A percentile compares a stretch with the other conserved stretches of the same genome.
Evolutionary conservation across 2,329 filamentous ascomycete species (phyloP).

Genomic region (Ascochyta pisi): DNA sequence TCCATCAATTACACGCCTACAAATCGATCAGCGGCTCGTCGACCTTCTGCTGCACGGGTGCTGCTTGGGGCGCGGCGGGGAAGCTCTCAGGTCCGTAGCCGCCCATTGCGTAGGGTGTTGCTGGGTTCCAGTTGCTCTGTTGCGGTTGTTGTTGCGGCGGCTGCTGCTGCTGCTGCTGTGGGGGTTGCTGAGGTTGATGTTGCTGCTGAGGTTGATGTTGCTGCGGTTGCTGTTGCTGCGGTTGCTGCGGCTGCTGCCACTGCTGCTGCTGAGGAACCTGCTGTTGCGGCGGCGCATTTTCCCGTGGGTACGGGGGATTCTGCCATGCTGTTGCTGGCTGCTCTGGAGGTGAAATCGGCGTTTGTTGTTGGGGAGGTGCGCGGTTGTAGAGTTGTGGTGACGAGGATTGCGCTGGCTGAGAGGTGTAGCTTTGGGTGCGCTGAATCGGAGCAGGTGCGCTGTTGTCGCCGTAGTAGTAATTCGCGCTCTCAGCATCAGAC

Average conservation of each 20-base stretch:
- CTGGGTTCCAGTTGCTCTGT: slow-evolving; percentile 44
- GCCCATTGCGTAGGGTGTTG: slow-evolving; percentile 48
- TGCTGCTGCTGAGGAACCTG: slow-evolving; percentile 21
- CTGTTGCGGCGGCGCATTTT: slow-evolving; percentile 34
- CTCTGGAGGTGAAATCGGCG: slow-evolving; percentile 41
- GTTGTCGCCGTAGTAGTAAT: slow-evolving; percentile 45
- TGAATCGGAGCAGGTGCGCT: slow-evolving; percentile 35
- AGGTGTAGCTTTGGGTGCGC: slow-evolving; percentile 39
- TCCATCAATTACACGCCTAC: slow-evolving; percentile 44
- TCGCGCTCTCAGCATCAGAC: slow-evolving; percentile 43
- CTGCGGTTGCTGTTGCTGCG: slow-evolving; percentile 27
- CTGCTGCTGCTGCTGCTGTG: slow-evolving; percentile 29
- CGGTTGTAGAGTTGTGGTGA: slow-evolving; percentile 45
- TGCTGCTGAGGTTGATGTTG: slow-evolving; percentile 29
- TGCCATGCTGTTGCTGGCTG: slow-evolving; percentile 40
- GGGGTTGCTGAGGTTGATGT: slow-evolving; percentile 22
- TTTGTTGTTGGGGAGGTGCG: slow-evolving; percentile 31
- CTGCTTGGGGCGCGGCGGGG: slow-evolving; percentile 65
- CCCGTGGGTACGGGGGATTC: slow-evolving; percentile 42
- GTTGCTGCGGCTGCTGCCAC: slow-evolving; percentile 7
- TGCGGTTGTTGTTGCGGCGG: slow-evolving; percentile 37
- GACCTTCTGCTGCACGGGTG: slow-evolving; percentile 57
- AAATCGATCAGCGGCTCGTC: slow-evolving; percentile 85
- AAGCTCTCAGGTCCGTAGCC: slow-evolving; percentile 60
- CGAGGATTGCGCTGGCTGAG: slow-evolving; percentile 45